phyloP scores from a whole-genome alignment of 768 basidiomycete genomes.

The Dictyophora rubrovolvata region DNA sequence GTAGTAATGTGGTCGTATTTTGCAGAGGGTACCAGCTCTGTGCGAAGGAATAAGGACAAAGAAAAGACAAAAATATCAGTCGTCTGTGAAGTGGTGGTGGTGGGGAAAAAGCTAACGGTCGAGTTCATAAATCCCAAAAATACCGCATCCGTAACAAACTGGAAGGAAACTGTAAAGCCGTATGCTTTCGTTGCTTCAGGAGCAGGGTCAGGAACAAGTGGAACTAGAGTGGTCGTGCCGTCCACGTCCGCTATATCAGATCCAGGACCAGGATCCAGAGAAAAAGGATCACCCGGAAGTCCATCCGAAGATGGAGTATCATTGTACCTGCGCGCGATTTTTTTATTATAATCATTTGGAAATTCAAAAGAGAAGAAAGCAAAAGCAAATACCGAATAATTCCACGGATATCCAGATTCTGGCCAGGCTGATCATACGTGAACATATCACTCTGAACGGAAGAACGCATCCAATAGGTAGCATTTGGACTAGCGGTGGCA shows the following conservation, averaged over 20 bases:
- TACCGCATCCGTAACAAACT: constrained; percentile 13
- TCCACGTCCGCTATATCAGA: background rate
- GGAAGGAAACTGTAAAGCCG: constrained; percentile 16
- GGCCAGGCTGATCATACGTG: constrained; percentile 11
- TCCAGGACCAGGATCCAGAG: constrained; percentile 3
- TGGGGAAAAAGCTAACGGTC: constrained; percentile 14
- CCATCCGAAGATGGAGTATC: constrained; percentile 2
- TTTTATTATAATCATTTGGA: no score
- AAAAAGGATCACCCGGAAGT: background rate
- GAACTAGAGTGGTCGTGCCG: constrained; percentile 2
- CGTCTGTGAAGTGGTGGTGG: no score
- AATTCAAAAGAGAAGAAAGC: background rate
- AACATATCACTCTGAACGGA: constrained; percentile 27
- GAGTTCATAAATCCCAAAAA: constrained; percentile 24
- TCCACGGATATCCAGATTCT: constrained; percentile 5
- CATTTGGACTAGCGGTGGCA: constrained; percentile 25
- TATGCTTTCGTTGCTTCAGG: constrained; percentile 1
- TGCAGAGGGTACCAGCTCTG: constrained; percentile 8
- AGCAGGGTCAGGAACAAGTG: constrained; percentile 1
- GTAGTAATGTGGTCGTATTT: constrained; percentile 2
- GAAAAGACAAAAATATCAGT: no score
- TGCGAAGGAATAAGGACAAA: background rate
- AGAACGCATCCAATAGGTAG: constrained; percentile 30
- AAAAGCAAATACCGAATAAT: background rate
- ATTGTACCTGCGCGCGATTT: constrained; percentile 1